Evolutionary conservation across 1,284 basidiomycete genomes (phyloP).

Genomic region (Fomitopsis pinicola): DNA sequence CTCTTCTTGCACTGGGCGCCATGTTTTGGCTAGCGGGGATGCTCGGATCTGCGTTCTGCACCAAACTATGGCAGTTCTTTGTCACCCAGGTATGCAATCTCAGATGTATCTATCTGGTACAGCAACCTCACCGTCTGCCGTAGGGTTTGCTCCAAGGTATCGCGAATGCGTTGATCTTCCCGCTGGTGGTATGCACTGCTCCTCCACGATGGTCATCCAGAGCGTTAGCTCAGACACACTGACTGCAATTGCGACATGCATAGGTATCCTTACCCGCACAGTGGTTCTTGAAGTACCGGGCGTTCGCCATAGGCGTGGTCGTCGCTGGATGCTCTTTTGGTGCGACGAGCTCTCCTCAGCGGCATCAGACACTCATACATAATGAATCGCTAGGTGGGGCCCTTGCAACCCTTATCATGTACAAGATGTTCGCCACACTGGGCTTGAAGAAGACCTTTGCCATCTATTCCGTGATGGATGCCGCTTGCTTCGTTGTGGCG

Average conservation of each 20-base stretch:
- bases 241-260: background rate
- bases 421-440: slow-evolving; percentile 15
- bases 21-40: slow-evolving; percentile 21
- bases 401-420: slow-evolving; percentile 16
- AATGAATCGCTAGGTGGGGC: slow-evolving; percentile 16
- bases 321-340: slow-evolving; percentile 14
- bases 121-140: background rate
- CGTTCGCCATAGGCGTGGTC: slow-evolving; percentile 14
- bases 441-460: slow-evolving; percentile 18
- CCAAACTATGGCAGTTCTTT: slow-evolving; percentile 25
- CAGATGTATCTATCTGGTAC: background rate
- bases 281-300: slow-evolving; percentile 17
- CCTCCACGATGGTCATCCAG: background rate
- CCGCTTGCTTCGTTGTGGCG: slow-evolving; percentile 14
- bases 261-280: slow-evolving; percentile 15
- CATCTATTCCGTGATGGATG: slow-evolving; percentile 21
- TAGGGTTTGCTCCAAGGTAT: slow-evolving; percentile 17
- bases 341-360: background rate
- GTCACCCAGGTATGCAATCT: slow-evolving; percentile 16
- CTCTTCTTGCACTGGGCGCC: slow-evolving; percentile 18
- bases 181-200: slow-evolving; percentile 10
- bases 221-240: background rate
- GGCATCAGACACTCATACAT: background rate
- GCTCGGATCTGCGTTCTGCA: slow-evolving; percentile 23
- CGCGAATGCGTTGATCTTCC: slow-evolving; percentile 12